These are phyloP conservation scores for Phylloboletellus chloephorus DNA, from an alignment of 1,284 basidiomycete species.

Conservation along the genomic window DNA sequence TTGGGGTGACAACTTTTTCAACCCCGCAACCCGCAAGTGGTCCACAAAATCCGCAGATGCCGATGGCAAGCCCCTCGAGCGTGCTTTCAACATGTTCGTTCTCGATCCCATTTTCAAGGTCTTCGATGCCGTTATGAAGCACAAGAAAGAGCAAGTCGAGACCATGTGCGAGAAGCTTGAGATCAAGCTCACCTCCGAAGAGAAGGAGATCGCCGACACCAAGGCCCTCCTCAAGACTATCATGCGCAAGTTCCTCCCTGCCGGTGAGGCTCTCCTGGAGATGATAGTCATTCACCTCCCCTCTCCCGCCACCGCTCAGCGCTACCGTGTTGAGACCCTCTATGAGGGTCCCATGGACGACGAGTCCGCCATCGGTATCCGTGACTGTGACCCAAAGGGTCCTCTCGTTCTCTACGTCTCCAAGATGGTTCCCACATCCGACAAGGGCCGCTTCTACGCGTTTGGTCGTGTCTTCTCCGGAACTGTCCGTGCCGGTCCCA, in stretches of 20 bases:
- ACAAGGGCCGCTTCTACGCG: slow-evolving; percentile 99
- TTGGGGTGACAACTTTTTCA: slow-evolving; percentile 99
- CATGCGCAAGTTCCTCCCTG: slow-evolving; percentile 99
- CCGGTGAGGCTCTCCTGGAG: slow-evolving; percentile 97
- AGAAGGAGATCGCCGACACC: slow-evolving; percentile 87
- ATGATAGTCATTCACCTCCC: slow-evolving; percentile 99
- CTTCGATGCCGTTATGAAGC: slow-evolving; percentile 99
- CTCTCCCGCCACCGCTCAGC: slow-evolving; percentile 94
- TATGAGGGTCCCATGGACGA: slow-evolving; percentile 99
- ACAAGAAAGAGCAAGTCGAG: slow-evolving; percentile 90
- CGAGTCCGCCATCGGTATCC: slow-evolving; percentile 97
- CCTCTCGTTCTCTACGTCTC: slow-evolving; percentile 99
- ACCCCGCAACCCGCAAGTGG: slow-evolving; percentile 98
- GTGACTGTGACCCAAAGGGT: slow-evolving; percentile 96
- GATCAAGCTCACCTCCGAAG: slow-evolving; percentile 83
- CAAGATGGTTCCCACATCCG: slow-evolving; percentile 99
- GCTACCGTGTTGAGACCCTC: slow-evolving; percentile 98
- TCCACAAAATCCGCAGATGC: slow-evolving; percentile 72
- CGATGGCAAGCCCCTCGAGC: slow-evolving; percentile 87
- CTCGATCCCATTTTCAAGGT: slow-evolving; percentile 99
- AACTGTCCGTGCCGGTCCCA: slow-evolving; percentile 94
- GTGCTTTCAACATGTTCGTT: slow-evolving; percentile 94
- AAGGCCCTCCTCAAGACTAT: slow-evolving; percentile 96
- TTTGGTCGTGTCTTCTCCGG: slow-evolving; percentile 99
- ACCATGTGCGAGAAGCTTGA: slow-evolving; percentile 97